Evolutionary conservation across 352 stramenopile genomes (phyloP), one percentile per base, ranked within the genome.

Genomic region (Globisporangium radiosum): DNA sequence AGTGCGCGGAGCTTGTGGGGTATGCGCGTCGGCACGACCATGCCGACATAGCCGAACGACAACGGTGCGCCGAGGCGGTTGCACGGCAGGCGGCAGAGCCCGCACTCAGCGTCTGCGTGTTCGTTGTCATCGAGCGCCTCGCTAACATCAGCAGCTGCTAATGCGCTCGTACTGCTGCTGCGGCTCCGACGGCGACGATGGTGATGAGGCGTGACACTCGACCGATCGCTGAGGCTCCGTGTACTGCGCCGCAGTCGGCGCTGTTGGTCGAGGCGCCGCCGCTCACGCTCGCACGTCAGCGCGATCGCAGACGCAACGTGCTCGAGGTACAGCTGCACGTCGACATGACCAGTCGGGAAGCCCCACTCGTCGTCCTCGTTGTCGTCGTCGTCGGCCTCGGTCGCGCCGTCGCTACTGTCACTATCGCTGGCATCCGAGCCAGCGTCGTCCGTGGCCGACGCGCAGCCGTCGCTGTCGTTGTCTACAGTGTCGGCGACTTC

Each of bases 301-400:
- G 76, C 71, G 14, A 92, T 82, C 7, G 79, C 81, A 15, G 77
- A 85, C 17, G 77, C 75, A 9, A 90, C 66, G 51, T 92, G 81
- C 42, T 81, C 68, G 13, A 92, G 57, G 56, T 92, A 92, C 47
- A 92, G 65, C 40, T 72, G 63, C 43, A 90, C 59, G 48, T 88
- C 66, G 39, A 92, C 59, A 40, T 87, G 79, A 19, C 81, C 81
- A 50, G 81, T 87, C n/a, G 81, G 81, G 37, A 92, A 92, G 0
- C 81, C 81, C 81, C 81, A 92, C 45, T 92, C 81, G 47, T 92
- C 81, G 55, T 84, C 74, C 40, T 84, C 74, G 17, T 85, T 72
- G 51, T 87, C 75, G 48, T 86, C 75, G 43, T 83, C 76, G n/a
- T 86, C 71, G 4, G 75, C 68, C 15, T 47, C 36, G 13, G 5